A percentile compares a stretch with the other conserved stretches of the same genome.
Evolutionary conservation across 495 filamentous ascomycete species (phyloP).

Genomic region (Penicillium chermesinum): DNA sequence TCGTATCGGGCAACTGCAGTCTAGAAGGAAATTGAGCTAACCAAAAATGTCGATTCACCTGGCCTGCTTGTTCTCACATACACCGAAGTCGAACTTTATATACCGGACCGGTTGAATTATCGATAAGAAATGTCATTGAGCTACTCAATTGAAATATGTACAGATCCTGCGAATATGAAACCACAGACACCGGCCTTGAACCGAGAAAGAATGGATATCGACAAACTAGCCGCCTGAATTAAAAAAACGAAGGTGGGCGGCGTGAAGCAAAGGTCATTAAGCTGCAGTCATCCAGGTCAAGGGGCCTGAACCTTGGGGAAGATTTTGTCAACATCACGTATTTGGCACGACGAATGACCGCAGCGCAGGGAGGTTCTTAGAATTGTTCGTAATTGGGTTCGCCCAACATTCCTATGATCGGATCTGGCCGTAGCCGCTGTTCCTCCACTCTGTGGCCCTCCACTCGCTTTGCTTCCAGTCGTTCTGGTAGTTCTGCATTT

Average conservation of each 20-base stretch:
- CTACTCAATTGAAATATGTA: constrained; percentile 12
- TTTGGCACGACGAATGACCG: no score
- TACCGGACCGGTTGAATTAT: background rate
- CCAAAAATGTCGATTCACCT: no score
- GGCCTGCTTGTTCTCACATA: no score
- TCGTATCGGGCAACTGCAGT: no score
- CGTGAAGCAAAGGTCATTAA: constrained; percentile 15
- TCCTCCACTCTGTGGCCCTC: constrained; percentile 8
- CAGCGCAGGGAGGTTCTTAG: no score
- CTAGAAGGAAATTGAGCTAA: no score
- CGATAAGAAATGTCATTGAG: constrained; percentile 4
- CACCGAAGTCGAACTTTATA: background rate
- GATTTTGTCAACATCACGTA: no score
- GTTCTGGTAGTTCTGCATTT: constrained; percentile 53
- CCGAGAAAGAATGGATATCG: constrained; percentile 19
- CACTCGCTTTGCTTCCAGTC: constrained; percentile 40
- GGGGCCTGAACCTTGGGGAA: no score
- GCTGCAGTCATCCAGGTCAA: background rate
- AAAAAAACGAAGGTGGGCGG: background rate
- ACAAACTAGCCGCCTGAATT: constrained; percentile 7
- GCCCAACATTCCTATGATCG: constrained; percentile 16
- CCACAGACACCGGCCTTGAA: constrained; percentile 14
- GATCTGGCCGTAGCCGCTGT: constrained; percentile 36
- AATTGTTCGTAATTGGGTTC: background rate
- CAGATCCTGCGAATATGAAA: constrained; percentile 14